phyloP scores from a whole-genome alignment of 2,329 filamentous ascomycete genomes.

The Pyrenophora tritici-repentis region DNA sequence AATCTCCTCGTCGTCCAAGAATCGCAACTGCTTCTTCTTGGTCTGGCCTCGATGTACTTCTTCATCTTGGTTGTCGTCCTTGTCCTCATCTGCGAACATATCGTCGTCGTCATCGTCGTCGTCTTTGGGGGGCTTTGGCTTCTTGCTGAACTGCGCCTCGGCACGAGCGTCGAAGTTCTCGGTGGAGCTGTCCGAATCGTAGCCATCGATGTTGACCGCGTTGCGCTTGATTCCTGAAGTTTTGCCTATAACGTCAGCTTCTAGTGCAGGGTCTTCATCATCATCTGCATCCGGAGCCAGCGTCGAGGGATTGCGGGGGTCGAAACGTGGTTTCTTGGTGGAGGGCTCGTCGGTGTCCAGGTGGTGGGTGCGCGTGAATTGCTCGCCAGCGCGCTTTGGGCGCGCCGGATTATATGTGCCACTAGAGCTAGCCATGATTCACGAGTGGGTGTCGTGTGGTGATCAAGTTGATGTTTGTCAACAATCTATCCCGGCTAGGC shows the following conservation, averaged over 20 bases:
- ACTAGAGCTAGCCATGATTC: constrained; percentile 37
- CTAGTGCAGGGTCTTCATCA: constrained; percentile 76
- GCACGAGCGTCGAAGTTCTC: constrained; percentile 83
- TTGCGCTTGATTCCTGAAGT: constrained; percentile 80
- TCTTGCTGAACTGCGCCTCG: constrained; percentile 57
- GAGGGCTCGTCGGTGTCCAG: constrained; percentile 59
- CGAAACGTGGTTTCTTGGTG: constrained; percentile 85
- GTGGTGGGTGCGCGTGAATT: constrained; percentile 76
- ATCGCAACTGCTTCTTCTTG: constrained; percentile 66
- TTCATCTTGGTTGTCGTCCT: constrained; percentile 59
- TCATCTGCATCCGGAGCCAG: constrained; percentile 81
- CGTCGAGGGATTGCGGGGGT: constrained; percentile 90
- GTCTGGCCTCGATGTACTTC: constrained; percentile 58
- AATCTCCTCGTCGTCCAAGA: constrained; percentile 68
- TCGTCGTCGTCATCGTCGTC: constrained; percentile 63
- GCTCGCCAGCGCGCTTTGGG: constrained; percentile 82
- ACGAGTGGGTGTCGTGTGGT: neutral
- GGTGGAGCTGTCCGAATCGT: constrained; percentile 90
- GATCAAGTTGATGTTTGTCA: neutral
- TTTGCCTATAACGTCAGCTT: constrained; percentile 88
- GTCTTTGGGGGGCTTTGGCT: constrained; percentile 50
- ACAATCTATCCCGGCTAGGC: neutral
- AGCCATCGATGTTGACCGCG: constrained; percentile 94
- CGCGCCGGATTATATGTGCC: constrained; percentile 61
- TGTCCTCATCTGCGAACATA: constrained; percentile 80